These are phyloP conservation scores for Stephanodiscus minutulus DNA, from an alignment of 108 stramenopile species.

Conservation along the genomic window DNA sequence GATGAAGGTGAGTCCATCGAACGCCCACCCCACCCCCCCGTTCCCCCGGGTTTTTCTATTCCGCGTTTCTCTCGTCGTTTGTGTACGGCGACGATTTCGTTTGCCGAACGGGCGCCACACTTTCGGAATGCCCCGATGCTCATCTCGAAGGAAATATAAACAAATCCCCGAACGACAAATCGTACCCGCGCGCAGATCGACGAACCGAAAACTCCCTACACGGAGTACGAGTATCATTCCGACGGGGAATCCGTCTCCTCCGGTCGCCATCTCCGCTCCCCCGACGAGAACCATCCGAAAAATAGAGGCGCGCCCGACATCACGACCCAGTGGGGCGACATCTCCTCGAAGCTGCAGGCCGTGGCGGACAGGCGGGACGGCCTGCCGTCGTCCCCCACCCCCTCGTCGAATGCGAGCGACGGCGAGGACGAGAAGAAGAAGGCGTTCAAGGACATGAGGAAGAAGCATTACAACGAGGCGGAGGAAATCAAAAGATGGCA, in stretches of 20 bases:
- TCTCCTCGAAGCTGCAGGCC: constrained; percentile 70
- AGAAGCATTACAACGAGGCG: constrained; percentile 90
- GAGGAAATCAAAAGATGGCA: constrained; percentile 75
- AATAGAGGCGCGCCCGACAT: constrained; percentile 12
- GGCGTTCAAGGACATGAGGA: constrained; percentile 77
- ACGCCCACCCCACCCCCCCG: not conserved
- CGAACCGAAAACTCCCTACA: constrained; percentile 87
- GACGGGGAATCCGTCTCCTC: constrained; percentile 64
- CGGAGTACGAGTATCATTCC: constrained; percentile 73
- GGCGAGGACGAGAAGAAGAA: constrained; percentile 53
- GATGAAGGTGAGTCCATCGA: constrained; percentile 65
- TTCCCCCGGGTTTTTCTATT: not conserved
- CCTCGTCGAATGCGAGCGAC: constrained; percentile 30
- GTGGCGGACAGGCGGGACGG: constrained; percentile 64
- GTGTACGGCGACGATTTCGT: no score
- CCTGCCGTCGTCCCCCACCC: constrained; percentile 49
- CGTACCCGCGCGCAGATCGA: constrained; percentile 60
- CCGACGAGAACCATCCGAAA: constrained; percentile 43
- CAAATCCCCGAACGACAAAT: not conserved
- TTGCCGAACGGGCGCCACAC: not conserved
- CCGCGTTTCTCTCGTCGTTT: not conserved
- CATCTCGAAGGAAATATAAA: not conserved
- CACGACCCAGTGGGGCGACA: constrained; percentile 55
- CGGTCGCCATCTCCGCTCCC: constrained; percentile 52
- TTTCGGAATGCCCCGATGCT: not conserved